Evolutionary conservation across 148 eudicot species (phyloP).

Genomic region (Pharnaceum exiguum): DNA sequence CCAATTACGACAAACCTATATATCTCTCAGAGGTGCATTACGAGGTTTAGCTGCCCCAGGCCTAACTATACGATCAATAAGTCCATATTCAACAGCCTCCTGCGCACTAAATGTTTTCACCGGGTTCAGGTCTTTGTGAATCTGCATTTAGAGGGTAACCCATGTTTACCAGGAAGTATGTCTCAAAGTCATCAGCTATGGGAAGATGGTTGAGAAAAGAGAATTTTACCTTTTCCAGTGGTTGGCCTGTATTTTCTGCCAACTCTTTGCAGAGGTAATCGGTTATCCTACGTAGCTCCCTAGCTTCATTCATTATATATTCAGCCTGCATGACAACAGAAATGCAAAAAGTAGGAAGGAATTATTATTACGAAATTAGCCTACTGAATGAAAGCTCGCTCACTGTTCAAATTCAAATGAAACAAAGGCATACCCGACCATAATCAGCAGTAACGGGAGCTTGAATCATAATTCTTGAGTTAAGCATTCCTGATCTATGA

Average conservation of each 20-base stretch:
- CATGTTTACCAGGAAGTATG: not conserved
- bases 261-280: slow-evolving; percentile 78
- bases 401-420: not conserved
- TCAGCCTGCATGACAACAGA: slow-evolving; percentile 58
- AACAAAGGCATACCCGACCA: slow-evolving; percentile 57
- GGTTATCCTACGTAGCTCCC: slow-evolving; percentile 74
- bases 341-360: not conserved
- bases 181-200: not conserved
- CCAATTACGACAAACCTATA: slow-evolving; percentile 66
- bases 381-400: too few species aligned
- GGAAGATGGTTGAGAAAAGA: not conserved
- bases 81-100: slow-evolving; percentile 85
- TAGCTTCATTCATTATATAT: slow-evolving; percentile 64
- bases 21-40: slow-evolving; percentile 51
- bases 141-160: slow-evolving; percentile 39
- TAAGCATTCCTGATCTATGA: slow-evolving; percentile 69
- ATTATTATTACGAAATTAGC: too few species aligned
- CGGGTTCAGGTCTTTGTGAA: slow-evolving; percentile 61
- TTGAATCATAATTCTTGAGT: slow-evolving; percentile 61
- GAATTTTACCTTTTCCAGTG: slow-evolving; percentile 61
- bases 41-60: too few species aligned
- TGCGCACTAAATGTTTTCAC: slow-evolving; percentile 62
- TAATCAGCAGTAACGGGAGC: slow-evolving; percentile 81
- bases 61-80: slow-evolving; percentile 75
- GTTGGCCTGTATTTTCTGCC: slow-evolving; percentile 81